Conservation (phyloP, 257 asterid species). For the Nicotiana knightiana region DNA sequence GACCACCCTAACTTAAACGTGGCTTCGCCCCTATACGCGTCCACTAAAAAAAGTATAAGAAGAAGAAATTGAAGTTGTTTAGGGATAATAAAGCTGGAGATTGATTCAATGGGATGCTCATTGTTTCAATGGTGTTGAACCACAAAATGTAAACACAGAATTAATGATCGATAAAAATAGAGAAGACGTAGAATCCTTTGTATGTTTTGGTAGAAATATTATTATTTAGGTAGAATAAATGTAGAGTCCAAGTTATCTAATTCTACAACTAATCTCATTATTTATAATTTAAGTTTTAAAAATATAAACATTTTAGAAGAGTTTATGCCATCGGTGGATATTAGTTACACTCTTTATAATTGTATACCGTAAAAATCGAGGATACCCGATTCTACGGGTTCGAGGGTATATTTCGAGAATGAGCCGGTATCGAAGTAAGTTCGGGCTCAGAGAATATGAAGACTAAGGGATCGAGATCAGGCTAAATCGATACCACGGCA, state of each 20-base stretch:
- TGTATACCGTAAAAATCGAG: no score
- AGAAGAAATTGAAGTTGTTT: neutral
- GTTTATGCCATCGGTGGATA: no score
- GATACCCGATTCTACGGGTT: no score
- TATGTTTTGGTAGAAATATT: neutral
- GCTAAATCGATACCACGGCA: no score
- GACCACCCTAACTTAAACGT: no score
- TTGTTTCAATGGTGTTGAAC: neutral
- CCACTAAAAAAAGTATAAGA: neutral
- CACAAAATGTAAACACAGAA: neutral
- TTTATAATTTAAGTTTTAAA: no score
- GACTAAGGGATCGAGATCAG: no score
- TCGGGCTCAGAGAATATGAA: no score
- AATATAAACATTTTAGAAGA: neutral
- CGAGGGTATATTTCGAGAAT: no score
- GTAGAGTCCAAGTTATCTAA: neutral
- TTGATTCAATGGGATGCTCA: neutral
- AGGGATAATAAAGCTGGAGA: neutral
- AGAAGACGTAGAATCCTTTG: neutral
- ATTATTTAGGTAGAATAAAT: neutral
- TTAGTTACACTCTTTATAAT: no score
- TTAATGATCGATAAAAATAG: neutral
- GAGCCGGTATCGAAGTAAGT: no score
- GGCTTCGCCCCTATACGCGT: neutral
- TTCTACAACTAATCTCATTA: neutral